These are phyloP conservation scores for Tillandsia leiboldiana DNA, from an alignment of 176 grass and related monocot genomes.

Conservation along the genomic window DNA sequence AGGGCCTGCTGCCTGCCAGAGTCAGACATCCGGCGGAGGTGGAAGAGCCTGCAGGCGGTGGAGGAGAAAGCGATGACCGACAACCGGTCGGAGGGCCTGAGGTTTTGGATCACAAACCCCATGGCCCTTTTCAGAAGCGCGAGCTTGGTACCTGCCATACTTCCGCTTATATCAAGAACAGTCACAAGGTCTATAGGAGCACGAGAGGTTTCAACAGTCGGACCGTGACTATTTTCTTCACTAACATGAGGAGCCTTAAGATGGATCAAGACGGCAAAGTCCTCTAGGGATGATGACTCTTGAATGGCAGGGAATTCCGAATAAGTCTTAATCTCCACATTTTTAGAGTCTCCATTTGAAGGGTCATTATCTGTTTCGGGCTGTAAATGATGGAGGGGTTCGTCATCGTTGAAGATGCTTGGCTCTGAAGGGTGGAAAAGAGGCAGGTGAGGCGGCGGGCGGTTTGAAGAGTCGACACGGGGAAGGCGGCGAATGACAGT, in stretches of 20 bases:
- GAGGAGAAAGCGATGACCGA: constrained; percentile 95
- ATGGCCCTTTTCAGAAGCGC: constrained; percentile 85
- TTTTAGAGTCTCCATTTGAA: constrained; percentile 30
- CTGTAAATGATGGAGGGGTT: constrained; percentile 39
- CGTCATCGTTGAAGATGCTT: constrained; percentile 71
- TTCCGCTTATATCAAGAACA: constrained; percentile 84
- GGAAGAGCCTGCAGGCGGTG: constrained; percentile 56
- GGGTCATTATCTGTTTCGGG: constrained; percentile 14
- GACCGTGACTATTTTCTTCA: constrained; percentile 6
- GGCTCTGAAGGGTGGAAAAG: constrained; percentile 39
- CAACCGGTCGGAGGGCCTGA: constrained; percentile 72
- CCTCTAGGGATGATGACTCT: constrained; percentile 31
- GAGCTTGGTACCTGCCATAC: constrained; percentile 88
- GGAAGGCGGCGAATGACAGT: constrained; percentile 32
- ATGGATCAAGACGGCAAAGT: constrained; percentile 73
- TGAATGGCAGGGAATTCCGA: constrained; percentile 57
- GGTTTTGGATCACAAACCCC: constrained; percentile 91
- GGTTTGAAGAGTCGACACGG: constrained; percentile 15
- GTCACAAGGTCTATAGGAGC: constrained; percentile 88
- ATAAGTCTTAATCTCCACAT: constrained; percentile 54
- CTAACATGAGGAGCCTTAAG: constrained; percentile 52
- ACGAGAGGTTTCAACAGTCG: constrained; percentile 28
- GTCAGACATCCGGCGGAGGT: constrained; percentile 67
- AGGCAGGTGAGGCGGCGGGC: constrained; percentile 24
- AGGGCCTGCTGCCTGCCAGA: constrained; percentile 60